Percentiles rank a stretch among this genome's conserved stretches.
Evolutionary conservation across 345 rosid genomes (phyloP).

Genomic region (Dipteronia dyeriana): DNA sequence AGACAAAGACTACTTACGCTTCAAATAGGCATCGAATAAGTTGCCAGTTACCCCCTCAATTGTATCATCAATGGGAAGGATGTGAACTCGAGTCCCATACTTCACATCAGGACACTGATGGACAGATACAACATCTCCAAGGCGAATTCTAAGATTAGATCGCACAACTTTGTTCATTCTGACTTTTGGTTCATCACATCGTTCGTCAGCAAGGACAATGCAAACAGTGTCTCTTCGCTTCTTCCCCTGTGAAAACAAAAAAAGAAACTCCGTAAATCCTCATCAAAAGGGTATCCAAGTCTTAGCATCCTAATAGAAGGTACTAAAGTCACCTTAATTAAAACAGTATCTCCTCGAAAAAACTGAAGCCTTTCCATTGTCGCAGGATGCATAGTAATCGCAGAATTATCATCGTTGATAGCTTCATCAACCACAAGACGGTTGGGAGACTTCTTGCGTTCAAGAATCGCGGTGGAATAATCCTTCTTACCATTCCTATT

Average conservation of each 20-base stretch:
- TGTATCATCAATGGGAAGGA: conserved; percentile 42
- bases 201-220: conserved; percentile 35
- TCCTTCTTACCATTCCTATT: conserved; percentile 27
- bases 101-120: conserved; percentile 36
- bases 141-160: conserved; percentile 34
- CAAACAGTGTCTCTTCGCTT: conserved; percentile 39
- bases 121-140: conserved; percentile 40
- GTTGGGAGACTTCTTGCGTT: conserved; percentile 35
- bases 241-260: conserved; percentile 30
- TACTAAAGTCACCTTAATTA: conserved; percentile 25
- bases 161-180: conserved; percentile 41
- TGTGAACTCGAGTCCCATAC: conserved; percentile 36
- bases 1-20: conserved; percentile 24
- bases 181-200: conserved; percentile 32
- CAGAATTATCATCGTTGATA: conserved; percentile 34
- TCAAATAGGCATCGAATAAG: conserved; percentile 35
- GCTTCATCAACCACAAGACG: conserved; percentile 39
- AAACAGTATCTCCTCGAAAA: conserved; percentile 34
- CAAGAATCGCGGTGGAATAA: conserved; percentile 36
- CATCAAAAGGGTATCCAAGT: not conserved
- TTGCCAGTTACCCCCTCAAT: conserved; percentile 42
- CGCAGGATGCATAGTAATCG: conserved; percentile 29
- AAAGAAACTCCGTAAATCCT: not conserved
- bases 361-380: conserved; percentile 41
- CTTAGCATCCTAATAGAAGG: not conserved